Percentiles rank a stretch among this genome's conserved stretches.
Evolutionary conservation across 768 basidiomycete species (phyloP).

Genomic region (Boletus insuetus): DNA sequence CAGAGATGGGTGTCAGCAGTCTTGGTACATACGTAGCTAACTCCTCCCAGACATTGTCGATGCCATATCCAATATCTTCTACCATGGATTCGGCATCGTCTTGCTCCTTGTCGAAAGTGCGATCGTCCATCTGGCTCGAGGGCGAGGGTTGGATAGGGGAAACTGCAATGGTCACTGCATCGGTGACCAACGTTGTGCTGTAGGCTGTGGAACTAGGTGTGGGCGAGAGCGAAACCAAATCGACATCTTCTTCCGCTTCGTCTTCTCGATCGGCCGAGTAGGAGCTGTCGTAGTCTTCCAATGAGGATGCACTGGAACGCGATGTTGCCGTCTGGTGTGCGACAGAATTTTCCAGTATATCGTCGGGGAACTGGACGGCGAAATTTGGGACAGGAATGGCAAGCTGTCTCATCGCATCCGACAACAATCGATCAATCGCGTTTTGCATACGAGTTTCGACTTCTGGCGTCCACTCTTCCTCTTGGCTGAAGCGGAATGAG

Average conservation of each 20-base stretch:
- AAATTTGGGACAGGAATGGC: conserved; percentile 8
- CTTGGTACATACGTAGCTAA: not conserved
- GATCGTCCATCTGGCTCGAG: not conserved
- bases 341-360: conserved; percentile 1
- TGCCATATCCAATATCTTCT: not conserved
- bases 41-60: not conserved
- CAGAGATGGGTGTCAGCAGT: conserved; percentile 4
- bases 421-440: conserved; percentile 1
- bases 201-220: no score
- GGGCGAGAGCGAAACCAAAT: no score
- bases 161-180: no score
- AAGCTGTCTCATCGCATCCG: conserved; percentile 6
- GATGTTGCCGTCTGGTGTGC: not conserved
- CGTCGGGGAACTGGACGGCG: conserved; percentile 8
- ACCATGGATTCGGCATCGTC: not conserved
- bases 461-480: conserved; percentile 17
- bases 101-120: not conserved
- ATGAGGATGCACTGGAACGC: not conserved
- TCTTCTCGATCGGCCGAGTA: conserved; percentile 9
- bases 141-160: no score
- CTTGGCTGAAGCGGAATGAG: conserved; percentile 7
- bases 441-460: conserved; percentile 10
- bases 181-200: no score
- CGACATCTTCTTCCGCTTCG: not conserved
- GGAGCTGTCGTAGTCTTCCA: not conserved